Evolutionary conservation across 2,329 filamentous ascomycete genomes (phyloP).

Genomic region (Huntiella omanensis): DNA sequence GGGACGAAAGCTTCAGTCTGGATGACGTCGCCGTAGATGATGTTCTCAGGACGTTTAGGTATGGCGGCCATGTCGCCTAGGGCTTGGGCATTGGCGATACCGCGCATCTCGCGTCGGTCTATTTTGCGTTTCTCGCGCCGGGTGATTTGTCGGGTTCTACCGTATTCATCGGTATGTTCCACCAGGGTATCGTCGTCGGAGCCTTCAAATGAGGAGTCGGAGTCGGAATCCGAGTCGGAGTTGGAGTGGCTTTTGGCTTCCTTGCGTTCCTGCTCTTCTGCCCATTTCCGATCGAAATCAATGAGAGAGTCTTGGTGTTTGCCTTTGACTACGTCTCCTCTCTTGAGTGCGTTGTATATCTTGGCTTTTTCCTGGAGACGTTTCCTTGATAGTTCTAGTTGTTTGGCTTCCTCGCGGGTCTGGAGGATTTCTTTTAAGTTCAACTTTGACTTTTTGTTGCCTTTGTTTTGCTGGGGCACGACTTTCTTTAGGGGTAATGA

Average conservation of each 20-base stretch:
- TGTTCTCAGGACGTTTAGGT: slow-evolving; percentile 23
- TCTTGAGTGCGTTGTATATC: slow-evolving; percentile 75
- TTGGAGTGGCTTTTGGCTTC: slow-evolving; percentile 20
- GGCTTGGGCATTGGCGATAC: neutral
- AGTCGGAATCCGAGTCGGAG: slow-evolving; percentile 22
- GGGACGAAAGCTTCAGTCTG: slow-evolving; percentile 71
- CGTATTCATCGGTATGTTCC: slow-evolving; percentile 84
- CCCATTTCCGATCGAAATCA: slow-evolving; percentile 95
- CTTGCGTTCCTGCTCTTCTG: slow-evolving; percentile 40
- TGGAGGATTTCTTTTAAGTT: slow-evolving; percentile 23
- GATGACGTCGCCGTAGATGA: slow-evolving; percentile 68
- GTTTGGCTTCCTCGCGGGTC: slow-evolving; percentile 37
- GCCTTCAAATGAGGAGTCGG: slow-evolving; percentile 9
- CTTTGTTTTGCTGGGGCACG: slow-evolving; percentile 21
- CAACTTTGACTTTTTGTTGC: slow-evolving; percentile 24
- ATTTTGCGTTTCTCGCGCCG: slow-evolving; percentile 46
- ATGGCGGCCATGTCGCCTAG: neutral
- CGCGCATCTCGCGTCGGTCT: slow-evolving; percentile 26
- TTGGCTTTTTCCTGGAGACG: slow-evolving; percentile 83
- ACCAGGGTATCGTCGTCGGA: slow-evolving; percentile 42
- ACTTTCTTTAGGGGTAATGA: too few relatives aligned
- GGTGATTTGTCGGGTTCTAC: slow-evolving; percentile 58
- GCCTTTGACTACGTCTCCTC: slow-evolving; percentile 62
- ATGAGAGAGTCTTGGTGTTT: slow-evolving; percentile 51
- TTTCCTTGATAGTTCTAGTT: slow-evolving; percentile 52